Base-by-base conservation (phyloP, 2,329 filamentous ascomycete genomes). In the Emydomyces testavorans region DNA sequence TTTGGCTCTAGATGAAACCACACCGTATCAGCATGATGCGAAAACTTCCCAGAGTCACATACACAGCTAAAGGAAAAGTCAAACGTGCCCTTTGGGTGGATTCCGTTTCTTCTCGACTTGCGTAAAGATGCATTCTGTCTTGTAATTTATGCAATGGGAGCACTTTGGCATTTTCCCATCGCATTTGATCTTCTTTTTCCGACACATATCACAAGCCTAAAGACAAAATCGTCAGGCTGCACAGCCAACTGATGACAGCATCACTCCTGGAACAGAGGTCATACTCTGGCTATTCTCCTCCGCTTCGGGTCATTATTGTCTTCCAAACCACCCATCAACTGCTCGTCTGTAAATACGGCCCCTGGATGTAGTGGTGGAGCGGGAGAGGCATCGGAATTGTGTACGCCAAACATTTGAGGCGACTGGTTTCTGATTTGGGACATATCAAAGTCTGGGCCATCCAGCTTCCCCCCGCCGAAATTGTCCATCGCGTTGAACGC, bases 101-200 rank as follows among this genome's bases (percentile, higher is more conserved):
- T 85, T 92, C 50, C 92, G 79, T 75, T 98, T 98, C 80, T 98
- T 98, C 71, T 98, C 92, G 31, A 96, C 89, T 64, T 94, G 88
- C 0, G 92, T 96, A 63, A 96, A 96, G 57, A 94, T 79, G 65
- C 90, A 98, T 59, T 94, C 88, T 4, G 89, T 95, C 74, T 95
- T 95, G 73, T 95, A 95, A 66, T 95, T 96, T 65, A 84, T 83
- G 66, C 90, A 98, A 68, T 96, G 92, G 6, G 86, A 89, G 68
- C 92, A 98, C 52, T 88, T 81, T 31, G 92, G 90, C 68, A 94
- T 79, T 70, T 93, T 94, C 56, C 92, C 90, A 63, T 96, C 92
- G 67, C 90, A 96, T 70, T 96, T 96, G 69, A 96, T 94, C 69
- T 86, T 75, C 69, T 83, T 83, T 71, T 94, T 94, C 58, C 89